Percentiles rank a stretch among this genome's conserved stretches.
Evolutionary conservation across 805 yeast genomes (phyloP).

Genomic region (Lachancea dasiensis): DNA sequence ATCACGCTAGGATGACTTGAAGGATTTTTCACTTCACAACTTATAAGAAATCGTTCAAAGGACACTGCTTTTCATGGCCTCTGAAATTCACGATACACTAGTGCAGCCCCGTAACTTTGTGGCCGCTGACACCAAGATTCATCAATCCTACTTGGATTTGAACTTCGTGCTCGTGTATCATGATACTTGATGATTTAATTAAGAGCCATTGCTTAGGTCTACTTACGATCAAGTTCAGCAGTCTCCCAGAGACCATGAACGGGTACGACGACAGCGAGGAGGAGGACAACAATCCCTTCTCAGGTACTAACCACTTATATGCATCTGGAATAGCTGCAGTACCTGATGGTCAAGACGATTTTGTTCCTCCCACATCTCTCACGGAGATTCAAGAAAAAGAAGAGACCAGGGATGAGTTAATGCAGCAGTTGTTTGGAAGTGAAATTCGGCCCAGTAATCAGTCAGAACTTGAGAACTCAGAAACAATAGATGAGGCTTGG

Average conservation of each 20-base stretch:
- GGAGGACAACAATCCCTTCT: conserved; percentile 37
- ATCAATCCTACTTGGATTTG: too few species aligned
- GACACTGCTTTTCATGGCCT: too few species aligned
- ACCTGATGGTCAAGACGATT: conserved; percentile 16
- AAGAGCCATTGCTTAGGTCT: too few species aligned
- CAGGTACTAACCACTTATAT: conserved; percentile 34
- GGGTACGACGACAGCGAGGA: conserved; percentile 25
- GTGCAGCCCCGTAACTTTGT: too few species aligned
- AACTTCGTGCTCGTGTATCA: too few species aligned
- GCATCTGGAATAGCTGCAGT: conserved; percentile 34
- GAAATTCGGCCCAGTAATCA: not conserved
- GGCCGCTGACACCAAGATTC: too few species aligned
- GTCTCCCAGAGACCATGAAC: conserved; percentile 13
- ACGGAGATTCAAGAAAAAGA: conserved; percentile 9
- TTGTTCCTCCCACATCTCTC: conserved; percentile 7
- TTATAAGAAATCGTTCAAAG: too few species aligned
- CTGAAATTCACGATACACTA: too few species aligned
- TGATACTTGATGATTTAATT: too few species aligned
- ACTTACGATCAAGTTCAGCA: too few species aligned
- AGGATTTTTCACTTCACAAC: too few species aligned
- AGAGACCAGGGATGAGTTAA: conserved; percentile 9
- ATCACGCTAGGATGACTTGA: too few species aligned
- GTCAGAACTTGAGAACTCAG: not conserved
- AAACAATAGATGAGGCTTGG: conserved; percentile 1
- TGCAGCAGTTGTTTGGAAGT: conserved; percentile 8